Conservation (phyloP, 345 rosid genomes). For the Dimocarpus longan region DNA sequence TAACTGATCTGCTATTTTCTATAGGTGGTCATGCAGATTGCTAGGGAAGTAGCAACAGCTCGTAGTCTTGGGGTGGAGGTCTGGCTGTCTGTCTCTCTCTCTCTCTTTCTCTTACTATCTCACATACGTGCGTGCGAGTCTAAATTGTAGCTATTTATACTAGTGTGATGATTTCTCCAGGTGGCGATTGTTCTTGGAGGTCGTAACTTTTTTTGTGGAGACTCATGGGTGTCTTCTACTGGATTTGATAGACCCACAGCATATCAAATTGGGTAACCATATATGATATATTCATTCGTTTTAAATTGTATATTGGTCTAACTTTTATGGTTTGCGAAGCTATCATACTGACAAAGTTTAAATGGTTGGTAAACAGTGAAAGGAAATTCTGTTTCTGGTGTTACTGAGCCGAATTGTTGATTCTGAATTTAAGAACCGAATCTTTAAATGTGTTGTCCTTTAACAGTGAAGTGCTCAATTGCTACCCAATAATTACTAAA, state of each 20-base stretch:
- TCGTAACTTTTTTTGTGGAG: slow-evolving; percentile 52
- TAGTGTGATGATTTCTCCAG: slow-evolving; percentile 21
- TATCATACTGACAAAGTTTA: neutral
- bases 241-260: slow-evolving; percentile 49
- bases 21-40: slow-evolving; percentile 52
- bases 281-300: neutral
- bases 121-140: no score
- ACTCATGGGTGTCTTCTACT: slow-evolving; percentile 50
- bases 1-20: slow-evolving; percentile 3
- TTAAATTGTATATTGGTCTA: neutral
- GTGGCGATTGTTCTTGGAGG: slow-evolving; percentile 57
- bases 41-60: slow-evolving; percentile 47
- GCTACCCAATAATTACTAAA: no score
- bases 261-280: slow-evolving; percentile 47
- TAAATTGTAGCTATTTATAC: neutral
- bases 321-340: neutral
- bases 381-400: neutral
- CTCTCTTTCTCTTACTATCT: neutral
- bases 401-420: neutral
- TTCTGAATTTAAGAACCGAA: neutral
- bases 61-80: slow-evolving; percentile 49
- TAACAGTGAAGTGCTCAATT: neutral
- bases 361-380: neutral
- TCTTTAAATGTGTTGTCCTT: neutral
- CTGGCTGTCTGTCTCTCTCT: neutral